These are phyloP conservation scores for Camellia sinensis DNA, from an alignment of 148 eudicot genomes.

Conservation along the genomic window DNA sequence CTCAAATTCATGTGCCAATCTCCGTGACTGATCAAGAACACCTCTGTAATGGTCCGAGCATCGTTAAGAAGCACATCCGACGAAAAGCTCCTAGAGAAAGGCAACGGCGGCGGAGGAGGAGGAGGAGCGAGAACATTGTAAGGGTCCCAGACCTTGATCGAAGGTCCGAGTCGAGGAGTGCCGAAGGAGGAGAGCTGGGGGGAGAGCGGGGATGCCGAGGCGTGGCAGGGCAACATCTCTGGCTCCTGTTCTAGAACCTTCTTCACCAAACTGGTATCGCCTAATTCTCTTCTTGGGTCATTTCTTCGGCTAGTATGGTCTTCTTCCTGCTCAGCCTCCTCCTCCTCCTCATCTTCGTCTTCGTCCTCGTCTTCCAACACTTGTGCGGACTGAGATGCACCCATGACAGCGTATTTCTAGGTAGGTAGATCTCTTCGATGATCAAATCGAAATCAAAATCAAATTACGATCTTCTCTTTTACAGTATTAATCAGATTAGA, in stretches of 20 bases:
- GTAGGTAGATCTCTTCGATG: conserved; percentile 15
- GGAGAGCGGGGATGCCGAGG: conserved; percentile 91
- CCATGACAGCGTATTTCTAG: conserved; percentile 37
- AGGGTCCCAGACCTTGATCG: conserved; percentile 99
- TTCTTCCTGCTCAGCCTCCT: conserved; percentile 30
- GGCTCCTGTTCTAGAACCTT: conserved; percentile 91
- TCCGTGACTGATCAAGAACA: conserved; percentile 73
- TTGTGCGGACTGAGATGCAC: conserved; percentile 72
- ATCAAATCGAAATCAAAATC: not conserved
- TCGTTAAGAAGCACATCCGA: conserved; percentile 34
- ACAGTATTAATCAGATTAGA: not conserved
- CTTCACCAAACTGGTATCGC: conserved; percentile 45
- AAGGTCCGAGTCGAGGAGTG: conserved; percentile 87
- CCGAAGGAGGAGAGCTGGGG: conserved; percentile 90
- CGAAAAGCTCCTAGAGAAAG: conserved; percentile 47
- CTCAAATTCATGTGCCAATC: conserved; percentile 80
- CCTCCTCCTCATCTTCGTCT: conserved; percentile 35
- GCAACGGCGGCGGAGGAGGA: conserved; percentile 45
- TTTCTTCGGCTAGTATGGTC: conserved; percentile 29
- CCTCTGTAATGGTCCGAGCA: conserved; percentile 55
- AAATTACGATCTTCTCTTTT: not conserved
- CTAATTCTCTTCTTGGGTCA: conserved; percentile 2
- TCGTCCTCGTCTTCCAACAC: conserved; percentile 53
- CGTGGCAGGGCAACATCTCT: conserved; percentile 94
- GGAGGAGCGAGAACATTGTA: conserved; percentile 88